Base-by-base conservation (phyloP, 805 yeast genomes). In the Candida mattraensis region DNA sequence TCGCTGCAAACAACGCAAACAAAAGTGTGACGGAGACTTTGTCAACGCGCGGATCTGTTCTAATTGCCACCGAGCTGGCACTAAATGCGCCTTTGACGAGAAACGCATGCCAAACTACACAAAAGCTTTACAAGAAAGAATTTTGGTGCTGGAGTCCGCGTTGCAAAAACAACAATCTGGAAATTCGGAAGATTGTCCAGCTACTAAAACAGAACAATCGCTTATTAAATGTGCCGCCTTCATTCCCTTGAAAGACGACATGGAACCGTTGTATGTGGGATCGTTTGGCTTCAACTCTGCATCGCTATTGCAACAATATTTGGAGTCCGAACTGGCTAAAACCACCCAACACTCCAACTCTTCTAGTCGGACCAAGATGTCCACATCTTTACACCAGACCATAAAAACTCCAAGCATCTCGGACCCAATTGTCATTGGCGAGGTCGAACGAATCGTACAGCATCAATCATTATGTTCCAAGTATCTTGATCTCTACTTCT, bases 191-290 rank as follows among this genome's bases (percentile, higher is more conserved):
- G 17, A 4, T 18, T 13, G 15, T n/a, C 16, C 24, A 22, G 22
- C 19, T 12, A 12, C n/a, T 13, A 18, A 18, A 18, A 11, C 5
- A 7, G 16, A n/a, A 5, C 33, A n/a, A 11, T 36, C 41, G 11
- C 22, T 43, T 7, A 33, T 42, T 13, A 41, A 30, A 33, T 43
- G 47, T 40, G 47, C 47, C 4, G 47, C 45, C 1, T 27, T 37
- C 13, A 30, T 43, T 7, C 47, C 47, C 1, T 25, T 43, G 30
- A 40, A 43, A 31, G 40, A 43, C 24, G 47, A 43, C 16, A 43
- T 40, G 47, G 47, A 43, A 24, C 45, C 47, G 5, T 19, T 33
- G 3, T 43, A 35, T 20, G 47, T 43, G 6, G 47, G 47, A 3
- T 40, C 47, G 4, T 37, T 34, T 15, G 32, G 45, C 11, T 43